phyloP scores from a whole-genome alignment of 805 yeast species.

The Saccharomycodes ludwigii region DNA sequence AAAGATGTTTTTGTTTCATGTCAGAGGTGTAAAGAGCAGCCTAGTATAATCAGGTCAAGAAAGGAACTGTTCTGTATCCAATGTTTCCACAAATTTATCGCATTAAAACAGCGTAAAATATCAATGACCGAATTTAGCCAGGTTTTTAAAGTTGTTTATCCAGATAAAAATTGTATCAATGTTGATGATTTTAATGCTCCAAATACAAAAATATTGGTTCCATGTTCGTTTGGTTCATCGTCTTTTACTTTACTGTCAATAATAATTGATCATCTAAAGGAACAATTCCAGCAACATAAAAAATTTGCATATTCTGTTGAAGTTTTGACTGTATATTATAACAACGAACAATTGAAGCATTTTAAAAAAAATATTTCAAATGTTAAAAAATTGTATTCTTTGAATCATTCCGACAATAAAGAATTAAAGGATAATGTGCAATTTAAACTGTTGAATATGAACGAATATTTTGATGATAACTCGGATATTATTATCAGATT shows the following conservation, averaged over 20 bases:
- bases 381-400: slow-evolving; percentile 11
- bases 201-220: slow-evolving; percentile 38
- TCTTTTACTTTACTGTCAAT: slow-evolving; percentile 63
- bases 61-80: slow-evolving; percentile 21
- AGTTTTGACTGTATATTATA: slow-evolving; percentile 32
- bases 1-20: too few relatives aligned
- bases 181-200: slow-evolving; percentile 27
- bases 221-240: slow-evolving; percentile 55
- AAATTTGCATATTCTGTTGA: slow-evolving; percentile 53
- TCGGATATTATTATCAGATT: too few relatives aligned
- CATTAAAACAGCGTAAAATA: slow-evolving; percentile 70
- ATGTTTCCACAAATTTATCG: slow-evolving; percentile 64
- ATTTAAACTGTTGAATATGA: slow-evolving; percentile 30
- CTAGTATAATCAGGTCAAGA: slow-evolving; percentile 16
- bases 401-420: slow-evolving; percentile 12
- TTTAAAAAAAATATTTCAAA: slow-evolving; percentile 9
- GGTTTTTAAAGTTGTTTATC: slow-evolving; percentile 33
- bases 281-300: slow-evolving; percentile 30
- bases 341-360: slow-evolving; percentile 21
- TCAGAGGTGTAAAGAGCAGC: slow-evolving; percentile 14
- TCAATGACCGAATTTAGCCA: slow-evolving; percentile 53
- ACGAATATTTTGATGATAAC: slow-evolving; percentile 26
- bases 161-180: slow-evolving; percentile 13
- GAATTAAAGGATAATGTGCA: slow-evolving; percentile 22
- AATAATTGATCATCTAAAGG: slow-evolving; percentile 43